A percentile compares a stretch with the other conserved stretches of the same genome.
These are phyloP conservation scores for Aspergillus sclerotiicarbonarius DNA, from an alignment of 495 filamentous ascomycete species.

Conservation along the genomic window DNA sequence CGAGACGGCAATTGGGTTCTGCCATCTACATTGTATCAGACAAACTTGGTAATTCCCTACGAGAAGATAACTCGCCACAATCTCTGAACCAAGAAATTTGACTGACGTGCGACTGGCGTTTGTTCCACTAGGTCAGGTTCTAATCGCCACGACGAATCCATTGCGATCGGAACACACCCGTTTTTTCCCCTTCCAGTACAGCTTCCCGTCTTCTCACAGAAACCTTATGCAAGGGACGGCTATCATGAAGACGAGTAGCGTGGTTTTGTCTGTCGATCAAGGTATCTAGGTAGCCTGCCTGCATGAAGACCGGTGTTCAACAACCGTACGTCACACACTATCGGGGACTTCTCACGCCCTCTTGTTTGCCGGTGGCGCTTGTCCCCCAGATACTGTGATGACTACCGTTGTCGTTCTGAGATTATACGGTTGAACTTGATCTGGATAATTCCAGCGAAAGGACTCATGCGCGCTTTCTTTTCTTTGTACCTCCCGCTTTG, in stretches of 20 bases:
- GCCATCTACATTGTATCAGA: not conserved
- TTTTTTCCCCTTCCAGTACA: slow-evolving; percentile 29
- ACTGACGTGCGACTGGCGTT: slow-evolving; percentile 4
- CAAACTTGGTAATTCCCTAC: not conserved
- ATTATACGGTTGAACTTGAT: slow-evolving; percentile 63
- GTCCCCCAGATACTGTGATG: slow-evolving; percentile 2
- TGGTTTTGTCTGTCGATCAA: slow-evolving; percentile 48
- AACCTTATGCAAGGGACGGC: slow-evolving; percentile 22
- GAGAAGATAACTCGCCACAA: not conserved
- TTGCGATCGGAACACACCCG: not conserved
- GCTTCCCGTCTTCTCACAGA: slow-evolving; percentile 24
- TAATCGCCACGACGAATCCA: not conserved
- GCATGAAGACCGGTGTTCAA: slow-evolving; percentile 54
- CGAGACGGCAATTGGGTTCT: not conserved
- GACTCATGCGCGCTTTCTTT: slow-evolving; percentile 48
- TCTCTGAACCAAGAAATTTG: not conserved
- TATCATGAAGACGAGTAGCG: slow-evolving; percentile 46
- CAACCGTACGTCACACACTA: slow-evolving; percentile 16
- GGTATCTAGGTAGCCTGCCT: slow-evolving; percentile 44
- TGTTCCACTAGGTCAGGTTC: not conserved
- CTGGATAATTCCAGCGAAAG: slow-evolving; percentile 63
- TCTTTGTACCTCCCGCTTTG: slow-evolving; percentile 12
- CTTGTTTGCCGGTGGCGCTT: not conserved
- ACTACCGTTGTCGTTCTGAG: slow-evolving; percentile 47
- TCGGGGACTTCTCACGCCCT: not conserved